These are phyloP conservation scores for Solanum habrochaites DNA, from an alignment of 257 asterid species.

Conservation along the genomic window DNA sequence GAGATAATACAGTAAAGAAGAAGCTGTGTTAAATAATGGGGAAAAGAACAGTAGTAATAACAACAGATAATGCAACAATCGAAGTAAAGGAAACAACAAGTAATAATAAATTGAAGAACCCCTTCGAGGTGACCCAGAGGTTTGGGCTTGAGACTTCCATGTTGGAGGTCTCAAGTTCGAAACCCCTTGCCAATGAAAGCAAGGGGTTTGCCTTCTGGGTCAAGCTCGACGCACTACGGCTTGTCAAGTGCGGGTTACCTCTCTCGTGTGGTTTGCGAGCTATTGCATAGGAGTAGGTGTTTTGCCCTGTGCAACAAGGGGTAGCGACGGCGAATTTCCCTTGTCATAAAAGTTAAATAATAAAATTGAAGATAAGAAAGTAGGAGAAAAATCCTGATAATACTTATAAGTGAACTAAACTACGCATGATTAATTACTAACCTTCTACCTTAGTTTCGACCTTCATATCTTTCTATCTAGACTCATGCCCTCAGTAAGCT, in stretches of 20 bases:
- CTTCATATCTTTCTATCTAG: not conserved
- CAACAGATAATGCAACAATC: not conserved
- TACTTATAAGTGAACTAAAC: not conserved
- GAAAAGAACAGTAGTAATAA: not conserved
- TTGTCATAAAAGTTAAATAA: not conserved
- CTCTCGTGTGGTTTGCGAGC: not conserved
- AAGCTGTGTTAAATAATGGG: not conserved
- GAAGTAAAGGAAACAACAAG: not conserved
- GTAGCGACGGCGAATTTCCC: not conserved
- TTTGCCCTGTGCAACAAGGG: not conserved
- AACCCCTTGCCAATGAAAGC: not conserved
- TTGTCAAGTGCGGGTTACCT: not conserved
- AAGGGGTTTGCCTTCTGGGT: not conserved
- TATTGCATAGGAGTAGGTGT: not conserved
- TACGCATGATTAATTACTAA: not conserved
- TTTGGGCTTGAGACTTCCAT: not conserved
- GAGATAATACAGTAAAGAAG: not conserved
- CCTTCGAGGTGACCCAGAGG: not conserved
- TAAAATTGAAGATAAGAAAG: not conserved
- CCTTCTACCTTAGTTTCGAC: not conserved
- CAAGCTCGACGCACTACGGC: not conserved
- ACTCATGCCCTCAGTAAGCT: not conserved
- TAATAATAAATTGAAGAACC: not conserved
- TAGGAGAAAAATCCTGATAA: not conserved
- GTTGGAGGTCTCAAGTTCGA: not conserved